phyloP scores from a whole-genome alignment of 2,329 filamentous ascomycete genomes.

The Calycina herbarum region DNA sequence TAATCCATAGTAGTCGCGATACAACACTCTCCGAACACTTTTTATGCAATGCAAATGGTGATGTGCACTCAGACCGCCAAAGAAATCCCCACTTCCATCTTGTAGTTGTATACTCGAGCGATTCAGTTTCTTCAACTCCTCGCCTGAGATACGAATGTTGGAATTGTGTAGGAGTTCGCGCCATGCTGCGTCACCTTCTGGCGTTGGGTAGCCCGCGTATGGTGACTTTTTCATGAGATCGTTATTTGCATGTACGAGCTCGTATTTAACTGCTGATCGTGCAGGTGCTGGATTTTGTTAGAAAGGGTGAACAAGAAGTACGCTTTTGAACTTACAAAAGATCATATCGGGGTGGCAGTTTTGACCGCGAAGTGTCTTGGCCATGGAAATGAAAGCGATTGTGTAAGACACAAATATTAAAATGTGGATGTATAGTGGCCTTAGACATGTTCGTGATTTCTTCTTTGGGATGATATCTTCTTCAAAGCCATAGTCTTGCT shows the following conservation, averaged over 20 bases:
- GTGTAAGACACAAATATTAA: conserved; percentile 9
- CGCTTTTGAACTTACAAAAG: not conserved
- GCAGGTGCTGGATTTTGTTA: conserved; percentile 13
- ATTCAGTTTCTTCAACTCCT: conserved; percentile 13
- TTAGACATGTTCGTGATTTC: not conserved
- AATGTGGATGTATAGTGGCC: conserved; percentile 10
- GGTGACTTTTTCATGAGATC: conserved; percentile 13
- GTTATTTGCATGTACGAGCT: conserved; percentile 11
- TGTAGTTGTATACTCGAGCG: conserved; percentile 12
- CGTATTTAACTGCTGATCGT: conserved; percentile 11
- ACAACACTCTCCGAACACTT: conserved; percentile 13
- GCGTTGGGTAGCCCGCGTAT: conserved; percentile 12
- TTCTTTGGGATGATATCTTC: not conserved
- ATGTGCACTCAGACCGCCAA: conserved; percentile 17
- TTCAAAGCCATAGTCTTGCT: conserved; percentile 6
- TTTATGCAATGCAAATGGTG: conserved; percentile 21
- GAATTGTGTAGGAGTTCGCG: conserved; percentile 8
- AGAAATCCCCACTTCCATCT: conserved; percentile 16
- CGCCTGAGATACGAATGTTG: conserved; percentile 7
- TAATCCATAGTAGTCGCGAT: conserved; percentile 11
- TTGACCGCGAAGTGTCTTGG: conserved; percentile 6
- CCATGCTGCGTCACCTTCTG: conserved; percentile 15
- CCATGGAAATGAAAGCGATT: not conserved
- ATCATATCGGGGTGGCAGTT: conserved; percentile 15
- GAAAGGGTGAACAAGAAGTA: not conserved